A percentile compares a stretch with the other conserved stretches of the same genome.
These are phyloP conservation scores for Neurospora sp. DNA, from an alignment of 495 filamentous ascomycete species.

Conservation along the genomic window DNA sequence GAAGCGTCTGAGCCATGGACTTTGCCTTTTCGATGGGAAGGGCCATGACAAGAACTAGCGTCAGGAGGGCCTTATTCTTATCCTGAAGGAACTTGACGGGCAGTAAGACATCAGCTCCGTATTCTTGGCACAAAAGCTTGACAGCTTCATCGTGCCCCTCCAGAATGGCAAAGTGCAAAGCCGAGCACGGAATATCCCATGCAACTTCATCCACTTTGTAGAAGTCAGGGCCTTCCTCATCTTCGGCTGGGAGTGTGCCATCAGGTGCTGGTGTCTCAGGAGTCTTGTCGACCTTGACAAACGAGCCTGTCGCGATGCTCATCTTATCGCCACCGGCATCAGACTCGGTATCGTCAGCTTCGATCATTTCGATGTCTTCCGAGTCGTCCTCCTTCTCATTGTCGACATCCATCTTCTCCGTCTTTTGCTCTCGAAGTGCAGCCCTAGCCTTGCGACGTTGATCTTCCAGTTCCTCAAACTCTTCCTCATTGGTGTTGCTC, in stretches of 20 bases:
- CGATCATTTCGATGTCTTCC: constrained; percentile 24
- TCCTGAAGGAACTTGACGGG: constrained; percentile 46
- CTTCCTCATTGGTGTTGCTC: constrained; percentile 60
- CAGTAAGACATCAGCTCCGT: constrained; percentile 61
- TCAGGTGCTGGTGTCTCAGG: constrained; percentile 22
- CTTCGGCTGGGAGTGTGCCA: constrained; percentile 34
- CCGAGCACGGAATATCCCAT: constrained; percentile 63
- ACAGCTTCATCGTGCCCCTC: constrained; percentile 57
- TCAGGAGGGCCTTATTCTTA: constrained; percentile 46
- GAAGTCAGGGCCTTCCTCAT: constrained; percentile 60
- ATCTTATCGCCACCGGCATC: constrained; percentile 17
- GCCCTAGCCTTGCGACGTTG: constrained; percentile 29
- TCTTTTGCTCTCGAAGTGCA: constrained; percentile 2
- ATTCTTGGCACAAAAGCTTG: constrained; percentile 57
- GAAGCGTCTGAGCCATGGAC: constrained; percentile 47
- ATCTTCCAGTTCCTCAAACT: constrained; percentile 48
- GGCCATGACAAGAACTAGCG: constrained; percentile 47
- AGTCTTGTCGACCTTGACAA: constrained; percentile 49
- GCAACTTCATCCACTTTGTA: constrained; percentile 64
- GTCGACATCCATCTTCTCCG: constrained; percentile 14
- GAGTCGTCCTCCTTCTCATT: constrained; percentile 17
- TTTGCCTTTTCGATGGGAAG: constrained; percentile 49
- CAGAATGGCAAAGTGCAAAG: constrained; percentile 68
- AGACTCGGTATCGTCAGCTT: constrained; percentile 31
- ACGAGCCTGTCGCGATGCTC: constrained; percentile 51